These are phyloP conservation scores for Punctularia strigosozonata DNA, from an alignment of 768 basidiomycete genomes.

Conservation along the genomic window DNA sequence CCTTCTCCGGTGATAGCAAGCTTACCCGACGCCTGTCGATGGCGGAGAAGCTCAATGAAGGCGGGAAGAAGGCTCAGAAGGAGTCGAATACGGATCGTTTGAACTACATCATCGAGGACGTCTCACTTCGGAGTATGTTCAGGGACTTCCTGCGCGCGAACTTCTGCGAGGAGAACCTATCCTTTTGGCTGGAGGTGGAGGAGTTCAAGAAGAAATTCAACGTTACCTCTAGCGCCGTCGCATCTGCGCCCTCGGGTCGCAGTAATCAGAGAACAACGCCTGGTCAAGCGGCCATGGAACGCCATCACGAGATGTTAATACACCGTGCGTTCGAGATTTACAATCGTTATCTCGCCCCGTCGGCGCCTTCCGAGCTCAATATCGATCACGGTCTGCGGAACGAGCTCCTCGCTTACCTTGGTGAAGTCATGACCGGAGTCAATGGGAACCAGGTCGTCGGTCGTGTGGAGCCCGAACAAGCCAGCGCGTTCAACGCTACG, in stretches of 20 bases:
- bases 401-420: slow-evolving; percentile 87
- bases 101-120: slow-evolving; percentile 87
- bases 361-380: slow-evolving; percentile 92
- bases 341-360: slow-evolving; percentile 91
- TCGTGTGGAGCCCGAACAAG: slow-evolving; percentile 72
- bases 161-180: slow-evolving; percentile 97
- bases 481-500: slow-evolving; percentile 81
- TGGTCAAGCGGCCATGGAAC: slow-evolving; percentile 88
- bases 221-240: slow-evolving; percentile 87
- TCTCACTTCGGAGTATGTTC: slow-evolving; percentile 79
- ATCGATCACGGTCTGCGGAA: slow-evolving; percentile 95
- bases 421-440: slow-evolving; percentile 72
- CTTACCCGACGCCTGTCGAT: slow-evolving; percentile 71
- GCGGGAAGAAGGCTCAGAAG: slow-evolving; percentile 47
- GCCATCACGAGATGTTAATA: slow-evolving; percentile 90
- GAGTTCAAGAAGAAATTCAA: slow-evolving; percentile 96
- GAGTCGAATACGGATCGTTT: slow-evolving; percentile 91
- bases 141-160: slow-evolving; percentile 89
- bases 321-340: slow-evolving; percentile 90
- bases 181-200: slow-evolving; percentile 94
- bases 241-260: slow-evolving; percentile 25
- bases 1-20: slow-evolving; percentile 33
- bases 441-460: slow-evolving; percentile 73
- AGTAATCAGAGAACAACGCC: slow-evolving; percentile 36
- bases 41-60: slow-evolving; percentile 40